phyloP scores from a whole-genome alignment of 768 basidiomycete genomes.

The Agaricus sinodeliciosus region DNA sequence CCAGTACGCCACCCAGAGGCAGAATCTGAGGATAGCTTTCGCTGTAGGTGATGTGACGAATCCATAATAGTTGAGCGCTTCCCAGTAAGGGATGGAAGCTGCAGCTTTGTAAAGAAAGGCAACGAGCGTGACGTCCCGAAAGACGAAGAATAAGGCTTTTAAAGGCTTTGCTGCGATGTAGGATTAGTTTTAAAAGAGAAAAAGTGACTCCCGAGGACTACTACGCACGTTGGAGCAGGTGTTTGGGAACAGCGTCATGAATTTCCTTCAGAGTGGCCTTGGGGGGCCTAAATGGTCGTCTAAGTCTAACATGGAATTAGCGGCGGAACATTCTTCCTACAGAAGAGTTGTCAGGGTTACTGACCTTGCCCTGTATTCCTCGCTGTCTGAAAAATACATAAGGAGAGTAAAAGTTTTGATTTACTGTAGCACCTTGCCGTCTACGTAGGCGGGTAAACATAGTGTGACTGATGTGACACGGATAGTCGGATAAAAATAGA shows the following conservation, averaged over 20 bases:
- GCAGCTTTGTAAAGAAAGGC: slow-evolving; percentile 38
- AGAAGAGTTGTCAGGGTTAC: too few species aligned
- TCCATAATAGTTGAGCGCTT: slow-evolving; percentile 32
- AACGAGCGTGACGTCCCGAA: slow-evolving; percentile 37
- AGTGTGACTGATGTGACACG: neutral
- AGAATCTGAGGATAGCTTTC: slow-evolving; percentile 22
- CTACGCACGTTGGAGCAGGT: slow-evolving; percentile 35
- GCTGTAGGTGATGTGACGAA: slow-evolving; percentile 24
- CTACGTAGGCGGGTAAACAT: neutral
- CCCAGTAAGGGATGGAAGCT: slow-evolving; percentile 33
- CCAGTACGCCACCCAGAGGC: slow-evolving; percentile 43
- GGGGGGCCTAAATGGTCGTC: slow-evolving; percentile 42
- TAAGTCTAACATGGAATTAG: slow-evolving; percentile 22
- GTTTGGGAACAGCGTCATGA: slow-evolving; percentile 49
- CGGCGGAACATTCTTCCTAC: too few species aligned
- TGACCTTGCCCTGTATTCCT: slow-evolving; percentile 34
- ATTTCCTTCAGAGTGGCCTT: slow-evolving; percentile 44
- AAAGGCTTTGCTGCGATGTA: slow-evolving; percentile 25
- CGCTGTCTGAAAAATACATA: slow-evolving; percentile 27
- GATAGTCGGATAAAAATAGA: neutral
- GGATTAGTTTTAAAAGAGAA: neutral
- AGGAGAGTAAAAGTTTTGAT: too few species aligned
- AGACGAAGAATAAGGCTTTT: slow-evolving; percentile 34
- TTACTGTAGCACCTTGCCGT: too few species aligned
- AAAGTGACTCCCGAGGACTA: neutral